Evolutionary conservation across 1,284 basidiomycete genomes (phyloP), one percentile per base, ranked within the genome.

Genomic region (Moniliophthora roreri): DNA sequence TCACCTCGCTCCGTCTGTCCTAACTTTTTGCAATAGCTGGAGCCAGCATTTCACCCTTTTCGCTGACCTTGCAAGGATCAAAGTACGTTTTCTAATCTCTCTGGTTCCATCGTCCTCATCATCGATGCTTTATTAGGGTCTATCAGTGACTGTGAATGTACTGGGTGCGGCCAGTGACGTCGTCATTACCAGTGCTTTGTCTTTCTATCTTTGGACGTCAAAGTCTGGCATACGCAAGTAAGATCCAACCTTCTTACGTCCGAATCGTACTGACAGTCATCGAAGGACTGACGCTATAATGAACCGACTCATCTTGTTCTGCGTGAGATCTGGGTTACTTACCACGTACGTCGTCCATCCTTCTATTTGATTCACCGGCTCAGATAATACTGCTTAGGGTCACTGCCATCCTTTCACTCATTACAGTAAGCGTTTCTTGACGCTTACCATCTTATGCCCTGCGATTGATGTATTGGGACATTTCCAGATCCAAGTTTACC

Each of bases 211-310:
- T 20, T 26, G 55, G 21, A 46, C 36, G 39, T 56, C 48, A 13
- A 56, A 50, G 28, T 53, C 55, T 23, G 55, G 55, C 1, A 53
- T 56, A 9, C 36, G 46, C 34, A 53, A 40, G 55, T 53, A 44
- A n/a, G 38, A 23, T 16, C 10, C 35, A 4, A 47, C 24, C 13
- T 16, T 18, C 8, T 23, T 10, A 11, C 16, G 35, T 16, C 32
- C 13, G 9, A 18, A 5, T n/a, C 8, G 5, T 23, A 46, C 44
- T 42, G 9, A 55, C 3, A 32, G 5, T 38, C 35, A 28, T 26
- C 23, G 9, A 10, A 55, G 55, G 20, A 56, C 55, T 4, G 48
- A 56, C 23, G 51, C 55, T 32, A 36, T 56, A 9, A 41, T 56
- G 34, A 53, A 50, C 48, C 51, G 44, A 10, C 42, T 56, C 32